phyloP scores from a whole-genome alignment of 352 stramenopile species.

The Phytophthora melonis region DNA sequence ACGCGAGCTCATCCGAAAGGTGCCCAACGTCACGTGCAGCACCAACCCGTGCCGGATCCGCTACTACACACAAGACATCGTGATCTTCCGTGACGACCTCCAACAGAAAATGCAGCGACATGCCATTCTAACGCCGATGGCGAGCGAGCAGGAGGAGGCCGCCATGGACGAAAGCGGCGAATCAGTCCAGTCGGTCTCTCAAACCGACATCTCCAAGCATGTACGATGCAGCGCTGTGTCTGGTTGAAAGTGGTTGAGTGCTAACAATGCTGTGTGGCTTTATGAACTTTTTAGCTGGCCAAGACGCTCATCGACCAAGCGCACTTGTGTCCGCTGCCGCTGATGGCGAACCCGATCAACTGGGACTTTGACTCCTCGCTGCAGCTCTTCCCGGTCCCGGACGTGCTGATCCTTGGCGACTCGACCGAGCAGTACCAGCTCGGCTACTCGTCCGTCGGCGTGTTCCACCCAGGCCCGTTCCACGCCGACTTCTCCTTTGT shows the following conservation, averaged over 20 bases:
- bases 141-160: conserved; percentile 47
- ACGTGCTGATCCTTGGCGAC: conserved; percentile 89
- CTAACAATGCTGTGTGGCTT: not conserved
- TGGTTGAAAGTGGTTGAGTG: conserved; percentile 3
- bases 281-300: conserved; percentile 59
- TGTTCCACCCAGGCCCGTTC: conserved; percentile 86
- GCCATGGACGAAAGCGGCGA: conserved; percentile 33
- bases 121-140: conserved; percentile 73
- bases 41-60: conserved; percentile 95
- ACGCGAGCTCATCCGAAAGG: conserved; percentile 66
- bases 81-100: conserved; percentile 94
- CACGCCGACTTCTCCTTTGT: conserved; percentile 90
- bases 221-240: conserved; percentile 34
- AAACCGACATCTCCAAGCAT: conserved; percentile 87
- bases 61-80: conserved; percentile 94
- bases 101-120: conserved; percentile 93
- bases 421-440: conserved; percentile 87
- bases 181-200: conserved; percentile 33
- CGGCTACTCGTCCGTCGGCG: conserved; percentile 80
- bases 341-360: conserved; percentile 92
- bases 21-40: conserved; percentile 84
- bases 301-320: conserved; percentile 94
- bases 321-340: conserved; percentile 92
- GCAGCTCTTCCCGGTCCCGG: conserved; percentile 93
- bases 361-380: conserved; percentile 94